These are phyloP conservation scores for Manihot esculenta DNA, from an alignment of 441 rosid genomes.

Conservation along the genomic window DNA sequence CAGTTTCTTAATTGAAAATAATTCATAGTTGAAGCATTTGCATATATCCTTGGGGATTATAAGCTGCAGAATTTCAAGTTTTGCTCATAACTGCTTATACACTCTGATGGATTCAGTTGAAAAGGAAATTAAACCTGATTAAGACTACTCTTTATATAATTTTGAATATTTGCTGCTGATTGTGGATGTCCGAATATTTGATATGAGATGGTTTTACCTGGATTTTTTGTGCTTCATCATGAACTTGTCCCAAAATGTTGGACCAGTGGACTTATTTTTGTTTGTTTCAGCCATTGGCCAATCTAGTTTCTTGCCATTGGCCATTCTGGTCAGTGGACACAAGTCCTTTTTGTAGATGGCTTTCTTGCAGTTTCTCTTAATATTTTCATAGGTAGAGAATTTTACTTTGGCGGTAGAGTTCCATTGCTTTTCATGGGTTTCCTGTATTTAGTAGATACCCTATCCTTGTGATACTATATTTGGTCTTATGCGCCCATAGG, in stretches of 20 bases:
- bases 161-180: neutral
- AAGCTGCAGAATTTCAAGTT: neutral
- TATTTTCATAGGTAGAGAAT: neutral
- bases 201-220: neutral
- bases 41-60: neutral
- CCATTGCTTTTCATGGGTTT: neutral
- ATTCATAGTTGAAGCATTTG: neutral
- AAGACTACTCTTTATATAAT: neutral
- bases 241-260: constrained; percentile 3
- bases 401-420: neutral
- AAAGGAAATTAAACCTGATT: neutral
- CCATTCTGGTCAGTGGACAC: neutral
- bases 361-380: neutral
- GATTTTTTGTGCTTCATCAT: neutral
- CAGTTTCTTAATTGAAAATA: neutral
- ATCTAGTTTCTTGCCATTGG: neutral
- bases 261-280: neutral
- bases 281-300: neutral
- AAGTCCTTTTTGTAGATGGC: neutral
- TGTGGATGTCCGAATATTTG: neutral
- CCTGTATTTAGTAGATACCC: neutral
- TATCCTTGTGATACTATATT: neutral
- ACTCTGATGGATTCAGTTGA: neutral
- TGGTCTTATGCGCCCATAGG: neutral
- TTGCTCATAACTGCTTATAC: neutral